Evolutionary conservation across 2,329 filamentous ascomycete species (phyloP).

Genomic region (Trichoderma pleuroti): DNA sequence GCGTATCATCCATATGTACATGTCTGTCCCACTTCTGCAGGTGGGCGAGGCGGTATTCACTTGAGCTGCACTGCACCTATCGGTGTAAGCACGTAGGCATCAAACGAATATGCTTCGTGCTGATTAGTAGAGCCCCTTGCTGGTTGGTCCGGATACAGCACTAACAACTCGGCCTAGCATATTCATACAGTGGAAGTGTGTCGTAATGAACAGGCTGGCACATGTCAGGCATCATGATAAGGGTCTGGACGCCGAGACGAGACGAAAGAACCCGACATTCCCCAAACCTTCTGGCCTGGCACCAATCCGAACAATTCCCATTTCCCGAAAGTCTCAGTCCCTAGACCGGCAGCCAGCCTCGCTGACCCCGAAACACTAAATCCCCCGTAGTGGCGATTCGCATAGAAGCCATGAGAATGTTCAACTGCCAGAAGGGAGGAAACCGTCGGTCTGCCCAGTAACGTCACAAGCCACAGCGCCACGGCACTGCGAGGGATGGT

Average conservation of each 20-base stretch:
- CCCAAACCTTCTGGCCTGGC: not conserved
- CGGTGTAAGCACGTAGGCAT: not conserved
- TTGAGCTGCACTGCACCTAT: not conserved
- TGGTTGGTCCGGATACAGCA: not conserved
- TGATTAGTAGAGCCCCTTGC: not conserved
- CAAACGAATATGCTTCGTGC: not conserved
- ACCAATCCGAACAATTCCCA: not conserved
- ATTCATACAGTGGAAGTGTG: not conserved
- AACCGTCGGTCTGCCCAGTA: slow-evolving; percentile 14
- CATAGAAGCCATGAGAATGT: slow-evolving; percentile 7
- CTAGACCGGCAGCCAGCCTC: not conserved
- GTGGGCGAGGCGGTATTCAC: slow-evolving; percentile 13
- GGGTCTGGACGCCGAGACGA: not conserved
- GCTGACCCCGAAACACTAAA: slow-evolving; percentile 9
- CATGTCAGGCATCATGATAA: slow-evolving; percentile 16
- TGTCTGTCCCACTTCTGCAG: slow-evolving; percentile 1
- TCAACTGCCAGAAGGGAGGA: slow-evolving; percentile 2
- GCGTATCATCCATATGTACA: not conserved
- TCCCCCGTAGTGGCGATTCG: slow-evolving; percentile 7
- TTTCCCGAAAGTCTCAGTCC: not conserved
- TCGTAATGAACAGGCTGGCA: not conserved
- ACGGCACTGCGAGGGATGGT: slow-evolving; percentile 4
- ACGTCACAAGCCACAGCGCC: slow-evolving; percentile 19
- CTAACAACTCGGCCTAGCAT: not conserved
- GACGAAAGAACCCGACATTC: not conserved